Evolutionary conservation across 192 early-diverging fungal genomes (phyloP).

Genomic region (Backusella tuberculispora): DNA sequence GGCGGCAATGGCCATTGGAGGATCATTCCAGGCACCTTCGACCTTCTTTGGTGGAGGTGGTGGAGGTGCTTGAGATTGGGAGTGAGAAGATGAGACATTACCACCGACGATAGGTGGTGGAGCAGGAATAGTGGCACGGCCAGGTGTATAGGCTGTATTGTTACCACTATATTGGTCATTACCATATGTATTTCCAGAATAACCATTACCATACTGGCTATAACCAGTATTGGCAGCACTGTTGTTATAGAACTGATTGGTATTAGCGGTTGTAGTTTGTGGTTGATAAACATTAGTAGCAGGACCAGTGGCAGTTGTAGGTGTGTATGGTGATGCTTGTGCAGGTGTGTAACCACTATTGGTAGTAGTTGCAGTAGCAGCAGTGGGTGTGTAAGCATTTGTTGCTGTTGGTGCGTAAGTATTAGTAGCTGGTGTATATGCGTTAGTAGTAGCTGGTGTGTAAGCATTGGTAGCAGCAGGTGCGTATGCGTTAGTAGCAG

Average conservation of each 20-base stretch:
- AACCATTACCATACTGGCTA: background rate
- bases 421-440: conserved; percentile 11
- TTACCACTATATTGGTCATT: background rate
- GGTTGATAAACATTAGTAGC: conserved; percentile 28
- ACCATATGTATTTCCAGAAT: background rate
- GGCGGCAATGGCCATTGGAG: conserved; percentile 42
- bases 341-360: background rate
- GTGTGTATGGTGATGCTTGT: background rate
- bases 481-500: conserved; percentile 10
- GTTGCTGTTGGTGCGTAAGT: conserved; percentile 33
- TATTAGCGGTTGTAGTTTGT: conserved; percentile 10
- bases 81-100: conserved; percentile 33
- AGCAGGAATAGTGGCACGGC: conserved; percentile 19
- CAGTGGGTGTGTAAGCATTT: conserved; percentile 38
- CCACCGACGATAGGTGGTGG: conserved; percentile 24
- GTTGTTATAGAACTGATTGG: background rate
- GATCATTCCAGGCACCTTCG: conserved; percentile 61
- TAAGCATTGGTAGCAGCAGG: conserved; percentile 33
- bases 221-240: background rate
- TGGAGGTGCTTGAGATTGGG: conserved; percentile 36
- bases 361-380: conserved; percentile 40
- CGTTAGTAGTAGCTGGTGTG: conserved; percentile 31
- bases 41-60: conserved; percentile 48
- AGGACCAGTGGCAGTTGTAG: background rate
- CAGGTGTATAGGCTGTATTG: background rate